These are phyloP conservation scores for Nakaseomyces nivariensis DNA, from an alignment of 1,139 yeast species.

Conservation along the genomic window DNA sequence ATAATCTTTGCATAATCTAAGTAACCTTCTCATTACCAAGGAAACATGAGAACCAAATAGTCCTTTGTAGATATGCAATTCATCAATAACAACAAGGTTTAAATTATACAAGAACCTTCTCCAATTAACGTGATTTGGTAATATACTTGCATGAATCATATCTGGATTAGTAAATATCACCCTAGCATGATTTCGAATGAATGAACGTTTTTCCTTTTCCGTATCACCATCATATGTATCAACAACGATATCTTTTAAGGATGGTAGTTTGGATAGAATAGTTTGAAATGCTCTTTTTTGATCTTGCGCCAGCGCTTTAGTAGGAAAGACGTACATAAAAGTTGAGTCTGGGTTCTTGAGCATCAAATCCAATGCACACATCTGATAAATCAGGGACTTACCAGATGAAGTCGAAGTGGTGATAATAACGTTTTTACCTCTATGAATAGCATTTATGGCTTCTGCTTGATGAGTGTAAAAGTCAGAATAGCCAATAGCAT, in stretches of 20 bases:
- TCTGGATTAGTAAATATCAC: constrained; percentile 93
- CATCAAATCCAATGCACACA: constrained; percentile 58
- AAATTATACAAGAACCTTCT: constrained; percentile 51
- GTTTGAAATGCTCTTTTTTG: constrained; percentile 70
- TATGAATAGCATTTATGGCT: constrained; percentile 51
- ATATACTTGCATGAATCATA: constrained; percentile 73
- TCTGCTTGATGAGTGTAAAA: constrained; percentile 75
- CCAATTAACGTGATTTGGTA: constrained; percentile 75
- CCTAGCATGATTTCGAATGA: constrained; percentile 52
- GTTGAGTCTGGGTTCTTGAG: constrained; percentile 47
- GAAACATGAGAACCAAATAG: constrained; percentile 90
- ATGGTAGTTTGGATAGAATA: constrained; percentile 41
- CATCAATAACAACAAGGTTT: constrained; percentile 76
- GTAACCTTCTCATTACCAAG: constrained; percentile 65
- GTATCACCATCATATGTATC: constrained; percentile 96
- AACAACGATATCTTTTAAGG: constrained; percentile 31
- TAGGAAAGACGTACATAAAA: constrained; percentile 84
- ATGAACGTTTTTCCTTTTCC: constrained; percentile 41
- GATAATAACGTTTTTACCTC: constrained; percentile 60
- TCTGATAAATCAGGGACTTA: constrained; percentile 80
- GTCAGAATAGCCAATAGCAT: constrained; percentile 39
- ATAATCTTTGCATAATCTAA: constrained; percentile 44
- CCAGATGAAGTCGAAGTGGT: constrained; percentile 96
- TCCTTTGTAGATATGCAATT: constrained; percentile 82
- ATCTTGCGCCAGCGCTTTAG: constrained; percentile 95